Conservation (phyloP, 306 rosid genomes). For the Aeschynomene evenia region DNA sequence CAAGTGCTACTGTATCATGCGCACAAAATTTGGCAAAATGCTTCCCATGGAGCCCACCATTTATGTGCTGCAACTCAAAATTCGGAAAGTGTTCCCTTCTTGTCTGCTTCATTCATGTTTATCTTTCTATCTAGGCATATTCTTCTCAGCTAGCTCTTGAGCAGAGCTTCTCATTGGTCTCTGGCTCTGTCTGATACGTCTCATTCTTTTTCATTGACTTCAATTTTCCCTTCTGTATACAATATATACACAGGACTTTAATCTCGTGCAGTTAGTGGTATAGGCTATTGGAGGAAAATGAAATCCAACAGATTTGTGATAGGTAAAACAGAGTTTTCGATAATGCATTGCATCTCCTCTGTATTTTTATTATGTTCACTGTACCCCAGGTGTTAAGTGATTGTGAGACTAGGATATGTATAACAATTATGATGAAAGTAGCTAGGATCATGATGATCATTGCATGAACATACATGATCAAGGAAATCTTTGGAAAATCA, state of each 20-base stretch:
- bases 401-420: conserved; percentile 22
- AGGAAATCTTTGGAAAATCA: conserved; percentile 26
- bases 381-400: conserved; percentile 30
- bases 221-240: not conserved
- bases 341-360: not conserved
- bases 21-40: conserved; percentile 45
- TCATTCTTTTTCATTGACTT: conserved; percentile 40
- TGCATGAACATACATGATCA: conserved; percentile 55
- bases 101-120: conserved; percentile 9
- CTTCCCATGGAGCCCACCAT: conserved; percentile 59
- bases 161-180: conserved; percentile 29
- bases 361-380: conserved; percentile 13
- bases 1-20: conserved; percentile 86
- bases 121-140: conserved; percentile 32
- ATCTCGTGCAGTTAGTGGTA: conserved; percentile 44
- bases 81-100: conserved; percentile 24
- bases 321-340: conserved; percentile 26
- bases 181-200: conserved; percentile 38
- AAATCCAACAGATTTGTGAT: conserved; percentile 31
- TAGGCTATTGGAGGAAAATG: conserved; percentile 38
- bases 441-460: conserved; percentile 60
- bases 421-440: conserved; percentile 38
- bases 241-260: conserved; percentile 35
- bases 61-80: conserved; percentile 4
- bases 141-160: conserved; percentile 33